These are phyloP conservation scores for Psilocybe sp. DNA, from an alignment of 768 basidiomycete genomes.

Conservation along the genomic window DNA sequence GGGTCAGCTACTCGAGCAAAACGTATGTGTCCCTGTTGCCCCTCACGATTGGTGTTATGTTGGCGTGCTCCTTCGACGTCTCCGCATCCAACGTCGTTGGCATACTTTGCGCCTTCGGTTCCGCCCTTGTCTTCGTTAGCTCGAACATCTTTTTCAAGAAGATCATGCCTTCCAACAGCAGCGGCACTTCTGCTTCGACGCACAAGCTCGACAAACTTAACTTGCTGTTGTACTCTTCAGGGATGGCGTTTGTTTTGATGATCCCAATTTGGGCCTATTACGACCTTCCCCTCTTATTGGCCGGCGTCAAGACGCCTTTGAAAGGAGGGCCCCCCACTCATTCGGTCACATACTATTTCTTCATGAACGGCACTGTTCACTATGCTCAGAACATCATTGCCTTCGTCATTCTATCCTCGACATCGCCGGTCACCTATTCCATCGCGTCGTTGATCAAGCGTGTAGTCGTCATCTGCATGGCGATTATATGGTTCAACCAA, in stretches of 20 bases:
- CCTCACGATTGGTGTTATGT: slow-evolving; percentile 94
- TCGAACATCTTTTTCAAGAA: slow-evolving; percentile 99
- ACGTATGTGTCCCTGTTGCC: slow-evolving; percentile 96
- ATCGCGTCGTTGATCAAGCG: slow-evolving; percentile 98
- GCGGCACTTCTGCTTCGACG: slow-evolving; percentile 35
- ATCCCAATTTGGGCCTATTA: slow-evolving; percentile 92
- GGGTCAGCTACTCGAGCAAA: slow-evolving; percentile 87
- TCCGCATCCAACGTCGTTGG: slow-evolving; percentile 84
- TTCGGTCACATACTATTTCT: slow-evolving; percentile 76
- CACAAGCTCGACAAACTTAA: slow-evolving; percentile 97
- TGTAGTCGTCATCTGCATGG: slow-evolving; percentile 96
- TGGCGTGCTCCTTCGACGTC: slow-evolving; percentile 92
- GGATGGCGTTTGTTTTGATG: slow-evolving; percentile 95
- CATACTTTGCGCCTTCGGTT: slow-evolving; percentile 94
- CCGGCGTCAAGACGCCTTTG: slow-evolving; percentile 39
- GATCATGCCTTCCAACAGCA: slow-evolving; percentile 75
- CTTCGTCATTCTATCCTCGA: slow-evolving; percentile 92
- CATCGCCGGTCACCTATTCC: slow-evolving; percentile 97
- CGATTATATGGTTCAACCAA: slow-evolving; percentile 96
- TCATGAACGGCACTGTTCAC: slow-evolving; percentile 94
- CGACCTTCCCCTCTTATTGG: slow-evolving; percentile 72
- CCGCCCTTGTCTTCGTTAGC: slow-evolving; percentile 93
- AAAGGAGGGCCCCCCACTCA: slow-evolving; percentile 49
- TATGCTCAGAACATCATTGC: slow-evolving; percentile 98
- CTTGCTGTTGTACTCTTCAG: slow-evolving; percentile 88